Evolutionary conservation across 2,329 filamentous ascomycete genomes (phyloP), one percentile per base, ranked within the genome.

Genomic region (Venturia pyrina): DNA sequence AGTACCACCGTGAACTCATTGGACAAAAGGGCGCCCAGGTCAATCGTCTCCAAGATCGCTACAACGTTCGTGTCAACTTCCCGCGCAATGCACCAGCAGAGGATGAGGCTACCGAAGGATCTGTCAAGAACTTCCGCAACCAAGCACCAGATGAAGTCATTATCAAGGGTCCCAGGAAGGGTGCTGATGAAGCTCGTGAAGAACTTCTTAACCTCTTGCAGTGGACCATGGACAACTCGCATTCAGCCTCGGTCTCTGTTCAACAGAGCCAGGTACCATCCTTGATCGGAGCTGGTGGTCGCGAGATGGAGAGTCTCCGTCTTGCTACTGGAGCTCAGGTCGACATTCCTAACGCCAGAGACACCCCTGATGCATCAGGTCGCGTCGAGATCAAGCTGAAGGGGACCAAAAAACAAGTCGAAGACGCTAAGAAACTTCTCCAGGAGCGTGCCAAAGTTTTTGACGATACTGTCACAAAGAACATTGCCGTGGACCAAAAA

Each of bases 21-120:
- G 95, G 95, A 62, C 85, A 90, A 24, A 88, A 90, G 72, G 95
- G 95, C 67, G 86, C 83, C 73, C 90, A 96, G 74, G 93, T 99
- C 73, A 95, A 95, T 79, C 89, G 90, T 70, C 85, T 99, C 32
- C 93, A 99, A 78, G 91, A 88, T 66, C 89, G 93, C 60, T 97
- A 99, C 82, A 89, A 89, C 74, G 95, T 99, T 53, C 87, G 93
- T 69, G 95, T 99, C 71, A 93, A 97, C 79, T 99, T 99, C 82
- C 95, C 95, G 50, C 90, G 92, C 8, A 64, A 40, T 19, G 17
- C 43, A 6, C n/a, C 28, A 15, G 10, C 64, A 24, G 75, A 75
- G 62, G 76, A 84, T 67, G 91, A 96, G 66, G 84, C 84, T 68
- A 84, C 82, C 17, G 92, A 93, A 70, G 89, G 93, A 67, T 77